Conservation (phyloP, 805 yeast genomes). For the Starmerella floris region DNA sequence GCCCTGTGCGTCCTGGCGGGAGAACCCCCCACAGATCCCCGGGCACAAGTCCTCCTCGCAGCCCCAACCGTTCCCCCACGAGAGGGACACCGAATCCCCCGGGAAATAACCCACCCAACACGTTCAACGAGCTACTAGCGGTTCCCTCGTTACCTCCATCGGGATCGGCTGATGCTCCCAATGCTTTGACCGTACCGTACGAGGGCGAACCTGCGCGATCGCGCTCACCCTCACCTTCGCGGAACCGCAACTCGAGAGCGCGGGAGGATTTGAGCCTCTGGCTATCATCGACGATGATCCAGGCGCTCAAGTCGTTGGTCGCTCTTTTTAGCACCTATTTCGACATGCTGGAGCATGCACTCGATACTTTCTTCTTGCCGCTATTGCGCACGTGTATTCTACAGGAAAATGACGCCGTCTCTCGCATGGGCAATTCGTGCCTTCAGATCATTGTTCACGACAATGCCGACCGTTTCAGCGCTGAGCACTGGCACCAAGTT, state of each 20-base stretch:
- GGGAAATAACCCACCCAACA: not conserved
- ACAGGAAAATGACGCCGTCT: slow-evolving; percentile 93
- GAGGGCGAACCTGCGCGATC: not conserved
- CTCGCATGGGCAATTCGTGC: slow-evolving; percentile 86
- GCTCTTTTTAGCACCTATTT: slow-evolving; percentile 73
- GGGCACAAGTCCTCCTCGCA: not conserved
- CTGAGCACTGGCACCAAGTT: slow-evolving; percentile 61
- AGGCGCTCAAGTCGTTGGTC: slow-evolving; percentile 81
- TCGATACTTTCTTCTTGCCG: slow-evolving; percentile 68
- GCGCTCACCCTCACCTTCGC: slow-evolving; percentile 7
- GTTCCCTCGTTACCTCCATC: not conserved
- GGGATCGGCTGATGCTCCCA: slow-evolving; percentile 1
- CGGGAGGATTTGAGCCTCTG: slow-evolving; percentile 84
- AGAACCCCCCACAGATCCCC: not conserved
- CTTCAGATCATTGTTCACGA: slow-evolving; percentile 65
- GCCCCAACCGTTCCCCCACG: not conserved
- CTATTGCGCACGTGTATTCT: slow-evolving; percentile 78
- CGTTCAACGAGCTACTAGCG: slow-evolving; percentile 2
- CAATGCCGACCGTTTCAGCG: slow-evolving; percentile 51
- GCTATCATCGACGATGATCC: slow-evolving; percentile 92
- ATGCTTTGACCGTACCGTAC: not conserved
- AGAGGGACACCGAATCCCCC: not conserved
- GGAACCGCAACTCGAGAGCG: not conserved
- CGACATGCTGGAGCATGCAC: slow-evolving; percentile 54
- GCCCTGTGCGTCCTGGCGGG: not conserved